phyloP scores from a whole-genome alignment of 441 rosid species.

The Euphorbia corollata region DNA sequence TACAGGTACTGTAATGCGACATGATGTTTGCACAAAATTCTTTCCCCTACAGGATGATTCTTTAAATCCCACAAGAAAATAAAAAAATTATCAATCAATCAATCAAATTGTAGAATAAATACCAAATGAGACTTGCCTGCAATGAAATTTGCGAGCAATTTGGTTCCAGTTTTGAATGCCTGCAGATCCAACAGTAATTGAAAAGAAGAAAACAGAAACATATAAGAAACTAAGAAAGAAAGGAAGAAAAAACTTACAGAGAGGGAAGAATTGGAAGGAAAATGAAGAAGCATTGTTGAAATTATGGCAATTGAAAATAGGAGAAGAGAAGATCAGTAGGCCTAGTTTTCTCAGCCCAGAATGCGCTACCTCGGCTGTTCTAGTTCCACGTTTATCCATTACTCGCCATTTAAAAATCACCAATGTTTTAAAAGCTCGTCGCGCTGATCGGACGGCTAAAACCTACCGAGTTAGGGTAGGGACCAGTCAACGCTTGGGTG shows the following conservation, averaged over 20 bases:
- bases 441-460: no score
- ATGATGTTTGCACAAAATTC: conserved; percentile 42
- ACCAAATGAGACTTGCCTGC: conserved; percentile 30
- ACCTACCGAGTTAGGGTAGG: no score
- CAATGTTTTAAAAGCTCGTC: no score
- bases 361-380: background rate
- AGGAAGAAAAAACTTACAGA: conserved; percentile 16
- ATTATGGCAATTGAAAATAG: background rate
- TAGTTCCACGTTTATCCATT: conserved; percentile 16
- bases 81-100: background rate
- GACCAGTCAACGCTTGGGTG: no score
- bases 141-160: conserved; percentile 24
- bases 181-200: conserved; percentile 17
- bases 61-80: background rate
- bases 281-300: conserved; percentile 19
- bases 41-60: conserved; percentile 21
- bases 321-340: background rate
- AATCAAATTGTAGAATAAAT: background rate
- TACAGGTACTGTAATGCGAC: conserved; percentile 47
- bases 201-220: background rate
- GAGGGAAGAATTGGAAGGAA: conserved; percentile 3
- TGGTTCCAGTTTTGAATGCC: conserved; percentile 23
- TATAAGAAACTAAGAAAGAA: background rate
- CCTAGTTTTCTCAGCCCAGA: background rate
- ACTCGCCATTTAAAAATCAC: background rate